phyloP scores from a whole-genome alignment of 805 yeast species.

The Wickerhamomyces tratensis region DNA sequence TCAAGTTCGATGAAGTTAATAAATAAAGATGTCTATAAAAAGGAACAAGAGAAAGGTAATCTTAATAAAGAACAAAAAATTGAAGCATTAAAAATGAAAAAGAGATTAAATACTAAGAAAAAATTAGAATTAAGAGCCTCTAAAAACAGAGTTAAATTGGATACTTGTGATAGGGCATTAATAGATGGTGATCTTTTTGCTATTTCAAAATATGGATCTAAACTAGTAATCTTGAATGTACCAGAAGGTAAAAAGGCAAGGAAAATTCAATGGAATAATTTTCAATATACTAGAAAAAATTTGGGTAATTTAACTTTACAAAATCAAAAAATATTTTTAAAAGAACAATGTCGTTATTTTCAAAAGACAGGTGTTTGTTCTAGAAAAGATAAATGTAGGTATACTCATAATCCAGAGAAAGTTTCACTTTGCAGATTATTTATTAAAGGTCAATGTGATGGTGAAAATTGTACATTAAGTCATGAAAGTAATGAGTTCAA shows the following conservation, averaged over 20 bases:
- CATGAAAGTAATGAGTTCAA: constrained; percentile 54
- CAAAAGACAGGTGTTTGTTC: constrained; percentile 30
- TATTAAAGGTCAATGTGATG: constrained; percentile 37
- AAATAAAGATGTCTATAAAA: constrained; percentile 25
- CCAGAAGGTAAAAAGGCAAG: constrained; percentile 11
- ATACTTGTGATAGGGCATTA: constrained; percentile 33
- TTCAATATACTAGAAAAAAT: constrained; percentile 16
- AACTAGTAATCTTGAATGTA: constrained; percentile 28
- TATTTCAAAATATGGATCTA: constrained; percentile 27
- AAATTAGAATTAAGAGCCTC: constrained; percentile 13
- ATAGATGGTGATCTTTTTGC: constrained; percentile 36
- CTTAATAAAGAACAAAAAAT: constrained; percentile 14
- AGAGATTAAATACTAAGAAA: constrained; percentile 5
- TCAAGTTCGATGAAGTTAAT: constrained; percentile 30
- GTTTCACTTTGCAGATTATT: constrained; percentile 46
- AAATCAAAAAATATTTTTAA: constrained; percentile 11
- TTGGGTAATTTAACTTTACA: constrained; percentile 20
- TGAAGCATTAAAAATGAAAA: constrained; percentile 13
- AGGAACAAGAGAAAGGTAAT: constrained; percentile 18
- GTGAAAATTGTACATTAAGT: constrained; percentile 39
- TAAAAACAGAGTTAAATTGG: constrained; percentile 27
- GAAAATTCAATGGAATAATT: constrained; percentile 23
- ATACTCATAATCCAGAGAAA: constrained; percentile 38
- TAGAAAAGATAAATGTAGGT: constrained; percentile 41
- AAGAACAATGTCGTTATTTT: constrained; percentile 18